Evolutionary conservation across 352 stramenopile genomes (phyloP).

Genomic region (Chrysophaeum taylorii): DNA sequence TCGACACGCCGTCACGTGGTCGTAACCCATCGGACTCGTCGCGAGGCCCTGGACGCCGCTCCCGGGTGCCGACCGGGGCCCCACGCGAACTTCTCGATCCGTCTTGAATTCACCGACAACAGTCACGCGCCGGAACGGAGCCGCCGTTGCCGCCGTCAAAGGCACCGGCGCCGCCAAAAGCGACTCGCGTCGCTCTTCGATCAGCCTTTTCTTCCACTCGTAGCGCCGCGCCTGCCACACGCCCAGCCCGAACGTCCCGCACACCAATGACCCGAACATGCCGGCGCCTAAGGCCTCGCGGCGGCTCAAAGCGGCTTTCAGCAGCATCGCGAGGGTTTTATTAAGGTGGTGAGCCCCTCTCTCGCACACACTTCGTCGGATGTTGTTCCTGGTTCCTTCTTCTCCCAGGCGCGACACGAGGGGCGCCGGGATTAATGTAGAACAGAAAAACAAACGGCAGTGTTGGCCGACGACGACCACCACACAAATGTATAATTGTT

Average conservation of each 20-base stretch:
- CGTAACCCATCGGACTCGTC: conserved; percentile 14
- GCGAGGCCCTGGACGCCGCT: conserved; percentile 3
- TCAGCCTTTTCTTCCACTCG: conserved; percentile 71
- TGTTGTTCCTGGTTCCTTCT: background rate
- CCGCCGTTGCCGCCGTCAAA: conserved; percentile 31
- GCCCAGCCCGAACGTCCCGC: conserved; percentile 58
- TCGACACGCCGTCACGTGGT: background rate
- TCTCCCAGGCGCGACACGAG: background rate
- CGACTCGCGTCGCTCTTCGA: conserved; percentile 64
- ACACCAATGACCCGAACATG: conserved; percentile 31
- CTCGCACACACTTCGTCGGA: too few species aligned
- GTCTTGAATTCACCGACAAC: conserved; percentile 1
- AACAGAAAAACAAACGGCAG: too few species aligned
- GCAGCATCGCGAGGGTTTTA: too few species aligned
- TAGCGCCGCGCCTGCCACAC: conserved; percentile 69
- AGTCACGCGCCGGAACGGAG: conserved; percentile 14
- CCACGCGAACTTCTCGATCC: conserved; percentile 12
- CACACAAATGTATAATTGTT: too few species aligned
- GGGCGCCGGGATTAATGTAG: too few species aligned
- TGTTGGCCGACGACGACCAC: too few species aligned
- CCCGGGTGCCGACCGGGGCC: conserved; percentile 15
- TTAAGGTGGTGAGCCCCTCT: too few species aligned
- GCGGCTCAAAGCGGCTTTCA: too few species aligned
- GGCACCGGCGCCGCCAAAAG: conserved; percentile 50
- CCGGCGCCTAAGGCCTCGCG: too few species aligned